phyloP scores from a whole-genome alignment of 2,329 filamentous ascomycete species.

The Lasiodiplodia sp. region DNA sequence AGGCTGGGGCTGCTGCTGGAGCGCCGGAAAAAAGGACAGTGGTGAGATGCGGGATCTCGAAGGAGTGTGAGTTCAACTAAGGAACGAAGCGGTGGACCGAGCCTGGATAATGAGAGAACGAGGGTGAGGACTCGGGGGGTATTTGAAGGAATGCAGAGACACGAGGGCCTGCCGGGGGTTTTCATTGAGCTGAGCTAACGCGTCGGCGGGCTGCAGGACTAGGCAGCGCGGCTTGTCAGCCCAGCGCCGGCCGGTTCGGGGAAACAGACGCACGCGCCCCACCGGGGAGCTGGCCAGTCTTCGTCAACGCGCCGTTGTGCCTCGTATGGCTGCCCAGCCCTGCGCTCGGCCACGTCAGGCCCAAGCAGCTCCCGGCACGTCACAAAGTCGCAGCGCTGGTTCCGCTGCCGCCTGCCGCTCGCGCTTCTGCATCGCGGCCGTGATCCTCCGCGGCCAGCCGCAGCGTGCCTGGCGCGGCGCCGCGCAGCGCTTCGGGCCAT shows the following conservation, averaged over 20 bases:
- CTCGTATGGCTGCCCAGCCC: not conserved
- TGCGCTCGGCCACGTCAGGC: slow-evolving; percentile 18
- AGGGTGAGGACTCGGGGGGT: slow-evolving; percentile 12
- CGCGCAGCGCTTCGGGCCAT: slow-evolving; percentile 18
- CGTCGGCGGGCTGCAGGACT: slow-evolving; percentile 11
- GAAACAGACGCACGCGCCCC: slow-evolving; percentile 25
- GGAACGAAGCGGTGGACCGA: slow-evolving; percentile 21
- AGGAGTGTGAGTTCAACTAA: slow-evolving; percentile 24
- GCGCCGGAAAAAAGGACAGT: slow-evolving; percentile 27
- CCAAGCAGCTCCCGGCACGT: slow-evolving; percentile 12
- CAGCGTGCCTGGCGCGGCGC: slow-evolving; percentile 16
- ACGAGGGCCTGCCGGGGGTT: slow-evolving; percentile 1
- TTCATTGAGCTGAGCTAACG: slow-evolving; percentile 4
- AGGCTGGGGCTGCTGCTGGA: slow-evolving; percentile 20
- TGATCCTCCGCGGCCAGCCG: not conserved
- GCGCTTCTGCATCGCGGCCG: not conserved
- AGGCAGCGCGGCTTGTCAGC: slow-evolving; percentile 25
- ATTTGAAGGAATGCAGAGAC: slow-evolving; percentile 17
- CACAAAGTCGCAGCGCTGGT: not conserved
- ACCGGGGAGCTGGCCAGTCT: slow-evolving; percentile 1
- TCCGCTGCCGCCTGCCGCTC: not conserved
- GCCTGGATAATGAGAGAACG: slow-evolving; percentile 2
- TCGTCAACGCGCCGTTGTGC: not conserved
- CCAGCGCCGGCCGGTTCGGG: slow-evolving; percentile 24
- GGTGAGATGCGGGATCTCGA: slow-evolving; percentile 20